Percentiles rank a stretch among this genome's conserved stretches.
Evolutionary conservation across 805 yeast genomes (phyloP).

Genomic region (Lipomyces starkeyi): DNA sequence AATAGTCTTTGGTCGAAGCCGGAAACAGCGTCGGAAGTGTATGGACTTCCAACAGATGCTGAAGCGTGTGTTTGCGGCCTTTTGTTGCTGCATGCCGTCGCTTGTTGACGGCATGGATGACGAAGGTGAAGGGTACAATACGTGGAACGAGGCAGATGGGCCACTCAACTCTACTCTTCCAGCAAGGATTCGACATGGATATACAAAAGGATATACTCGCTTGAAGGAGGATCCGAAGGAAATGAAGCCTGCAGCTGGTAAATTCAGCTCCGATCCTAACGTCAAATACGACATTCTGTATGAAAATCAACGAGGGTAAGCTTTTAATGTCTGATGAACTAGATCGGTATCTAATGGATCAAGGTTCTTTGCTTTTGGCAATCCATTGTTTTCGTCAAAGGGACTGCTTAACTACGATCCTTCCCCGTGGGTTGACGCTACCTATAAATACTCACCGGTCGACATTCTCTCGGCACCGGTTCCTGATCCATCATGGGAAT

Average conservation of each 20-base stretch:
- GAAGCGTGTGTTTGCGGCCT: slow-evolving; percentile 9
- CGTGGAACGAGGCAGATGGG: slow-evolving; percentile 15
- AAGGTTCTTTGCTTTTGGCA: slow-evolving; percentile 47
- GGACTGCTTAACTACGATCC: slow-evolving; percentile 50
- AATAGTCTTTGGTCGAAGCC: not conserved
- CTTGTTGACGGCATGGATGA: slow-evolving; percentile 19
- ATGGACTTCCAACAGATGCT: slow-evolving; percentile 7
- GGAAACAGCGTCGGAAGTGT: not conserved
- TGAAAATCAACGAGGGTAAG: slow-evolving; percentile 52
- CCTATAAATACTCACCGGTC: slow-evolving; percentile 45
- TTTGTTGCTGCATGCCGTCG: slow-evolving; percentile 24
- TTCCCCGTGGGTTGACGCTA: slow-evolving; percentile 45
- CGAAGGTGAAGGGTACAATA: slow-evolving; percentile 7
- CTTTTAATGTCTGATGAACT: not conserved
- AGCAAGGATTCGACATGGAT: slow-evolving; percentile 5
- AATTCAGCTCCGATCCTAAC: slow-evolving; percentile 22
- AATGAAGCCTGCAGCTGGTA: not conserved
- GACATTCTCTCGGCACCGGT: slow-evolving; percentile 47
- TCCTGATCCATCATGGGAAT: slow-evolving; percentile 66
- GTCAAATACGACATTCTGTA: slow-evolving; percentile 42
- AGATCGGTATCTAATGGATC: not conserved
- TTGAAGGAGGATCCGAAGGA: slow-evolving; percentile 12
- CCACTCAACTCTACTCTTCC: not conserved
- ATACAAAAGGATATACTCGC: slow-evolving; percentile 12
- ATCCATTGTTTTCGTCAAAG: slow-evolving; percentile 47